Evolutionary conservation across 106 monocot species (phyloP).

Genomic region (Ottelia alismoides): DNA sequence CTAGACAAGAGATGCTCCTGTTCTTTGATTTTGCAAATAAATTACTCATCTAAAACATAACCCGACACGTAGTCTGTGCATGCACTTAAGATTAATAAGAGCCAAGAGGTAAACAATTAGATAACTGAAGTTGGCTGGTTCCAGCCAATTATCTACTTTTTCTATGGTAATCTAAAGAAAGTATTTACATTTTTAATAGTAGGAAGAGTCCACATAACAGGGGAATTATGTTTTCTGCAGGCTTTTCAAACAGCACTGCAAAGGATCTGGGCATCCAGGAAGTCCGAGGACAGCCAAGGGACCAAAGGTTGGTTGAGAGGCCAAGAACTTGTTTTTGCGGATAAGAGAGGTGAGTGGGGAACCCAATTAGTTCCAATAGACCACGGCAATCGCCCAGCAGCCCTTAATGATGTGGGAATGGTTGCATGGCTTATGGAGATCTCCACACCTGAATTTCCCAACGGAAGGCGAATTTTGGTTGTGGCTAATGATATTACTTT

Average conservation of each 20-base stretch:
- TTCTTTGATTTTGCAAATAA: too few species aligned
- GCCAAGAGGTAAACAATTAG: too few species aligned
- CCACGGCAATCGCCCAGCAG: conserved; percentile 52
- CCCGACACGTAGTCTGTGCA: too few species aligned
- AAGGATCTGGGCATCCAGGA: conserved; percentile 37
- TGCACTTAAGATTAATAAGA: too few species aligned
- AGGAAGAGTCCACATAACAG: too few species aligned
- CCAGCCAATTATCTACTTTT: too few species aligned
- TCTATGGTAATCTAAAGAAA: too few species aligned
- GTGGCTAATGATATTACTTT: conserved; percentile 92
- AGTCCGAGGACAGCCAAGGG: conserved; percentile 2
- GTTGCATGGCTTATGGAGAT: conserved; percentile 86
- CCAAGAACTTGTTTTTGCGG: conserved; percentile 66
- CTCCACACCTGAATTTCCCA: conserved; percentile 78
- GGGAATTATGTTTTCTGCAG: conserved; percentile 31
- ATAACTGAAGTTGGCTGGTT: too few species aligned
- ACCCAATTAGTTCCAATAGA: conserved; percentile 44
- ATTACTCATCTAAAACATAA: too few species aligned
- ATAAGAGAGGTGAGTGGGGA: conserved; percentile 56
- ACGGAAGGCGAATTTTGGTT: conserved; percentile 69
- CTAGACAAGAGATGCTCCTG: too few species aligned
- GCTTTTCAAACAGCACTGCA: conserved; percentile 78
- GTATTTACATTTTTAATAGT: too few species aligned
- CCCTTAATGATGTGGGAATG: conserved; percentile 84
- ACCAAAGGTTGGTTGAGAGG: conserved; percentile 31